Evolutionary conservation across 164 flowering plant species (phyloP).

Genomic region (Dillenia suffruticosa): DNA sequence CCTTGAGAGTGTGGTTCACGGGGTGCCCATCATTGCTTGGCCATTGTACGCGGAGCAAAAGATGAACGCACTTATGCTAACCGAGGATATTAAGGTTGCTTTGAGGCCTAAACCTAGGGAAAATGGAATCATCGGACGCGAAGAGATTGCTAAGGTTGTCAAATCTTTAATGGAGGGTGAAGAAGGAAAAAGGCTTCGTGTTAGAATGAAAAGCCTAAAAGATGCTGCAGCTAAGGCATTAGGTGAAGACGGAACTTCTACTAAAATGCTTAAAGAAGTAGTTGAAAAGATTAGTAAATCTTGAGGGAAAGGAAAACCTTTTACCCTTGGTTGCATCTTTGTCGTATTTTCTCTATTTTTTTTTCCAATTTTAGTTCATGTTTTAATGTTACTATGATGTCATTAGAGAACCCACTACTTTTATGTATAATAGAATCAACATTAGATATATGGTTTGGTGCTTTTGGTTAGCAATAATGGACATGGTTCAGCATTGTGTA

Average conservation of each 20-base stretch:
- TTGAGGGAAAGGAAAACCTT: too few relatives aligned
- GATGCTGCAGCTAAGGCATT: constrained; percentile 16
- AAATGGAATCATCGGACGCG: constrained; percentile 31
- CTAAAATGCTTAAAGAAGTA: constrained; percentile 16
- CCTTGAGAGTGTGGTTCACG: constrained; percentile 57
- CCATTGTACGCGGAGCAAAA: constrained; percentile 75
- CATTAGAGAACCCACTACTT: too few relatives aligned
- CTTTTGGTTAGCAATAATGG: too few relatives aligned
- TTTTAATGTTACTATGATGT: too few relatives aligned
- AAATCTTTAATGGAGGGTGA: constrained; percentile 37
- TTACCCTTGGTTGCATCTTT: too few relatives aligned
- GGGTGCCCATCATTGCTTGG: constrained; percentile 71
- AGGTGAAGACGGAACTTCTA: constrained; percentile 28
- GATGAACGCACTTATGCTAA: constrained; percentile 52
- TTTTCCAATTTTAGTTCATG: too few relatives aligned
- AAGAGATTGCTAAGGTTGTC: constrained; percentile 43
- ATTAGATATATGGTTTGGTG: too few relatives aligned
- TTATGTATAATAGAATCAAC: too few relatives aligned
- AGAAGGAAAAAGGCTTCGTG: constrained; percentile 23
- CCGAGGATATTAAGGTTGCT: constrained; percentile 46
- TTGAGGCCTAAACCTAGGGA: constrained; percentile 26
- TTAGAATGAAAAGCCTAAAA: constrained; percentile 25
- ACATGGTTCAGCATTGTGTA: too few relatives aligned
- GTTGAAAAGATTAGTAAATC: neutral
- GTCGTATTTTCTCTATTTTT: too few relatives aligned